These are phyloP conservation scores for Ophiocordyceps camponoti-floridani DNA, from an alignment of 2,329 filamentous ascomycete genomes.

Conservation along the genomic window DNA sequence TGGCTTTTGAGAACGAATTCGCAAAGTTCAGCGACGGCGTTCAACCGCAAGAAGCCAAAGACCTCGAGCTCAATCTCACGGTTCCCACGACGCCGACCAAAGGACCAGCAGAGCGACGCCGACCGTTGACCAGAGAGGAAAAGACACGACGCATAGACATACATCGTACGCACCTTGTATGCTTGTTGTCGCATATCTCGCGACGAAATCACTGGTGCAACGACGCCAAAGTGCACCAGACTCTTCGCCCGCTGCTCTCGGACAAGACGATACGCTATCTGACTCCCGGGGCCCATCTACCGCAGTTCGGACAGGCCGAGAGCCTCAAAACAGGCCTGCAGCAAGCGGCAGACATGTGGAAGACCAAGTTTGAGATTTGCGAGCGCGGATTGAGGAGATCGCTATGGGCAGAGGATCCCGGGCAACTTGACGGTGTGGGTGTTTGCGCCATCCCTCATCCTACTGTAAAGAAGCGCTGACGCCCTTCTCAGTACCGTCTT, in stretches of 20 bases:
- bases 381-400: conserved; percentile 52
- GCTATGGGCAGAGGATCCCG: conserved; percentile 55
- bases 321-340: conserved; percentile 67
- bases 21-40: conserved; percentile 9
- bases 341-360: conserved; percentile 49
- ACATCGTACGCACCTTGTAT: conserved; percentile 78
- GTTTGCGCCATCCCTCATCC: not conserved
- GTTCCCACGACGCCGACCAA: conserved; percentile 16
- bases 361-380: conserved; percentile 49
- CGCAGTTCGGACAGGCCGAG: conserved; percentile 60
- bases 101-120: conserved; percentile 22
- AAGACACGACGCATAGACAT: conserved; percentile 45
- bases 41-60: conserved; percentile 11
- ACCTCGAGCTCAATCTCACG: conserved; percentile 34
- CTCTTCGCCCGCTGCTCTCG: conserved; percentile 45
- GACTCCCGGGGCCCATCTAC: conserved; percentile 45
- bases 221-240: conserved; percentile 46
- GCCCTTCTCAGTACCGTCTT: conserved; percentile 27
- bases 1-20: conserved; percentile 17
- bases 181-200: conserved; percentile 60
- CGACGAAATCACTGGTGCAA: conserved; percentile 83
- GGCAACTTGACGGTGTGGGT: conserved; percentile 39
- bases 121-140: conserved; percentile 34
- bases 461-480: conserved; percentile 6
- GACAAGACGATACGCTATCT: conserved; percentile 49